Evolutionary conservation across 2,329 filamentous ascomycete genomes (phyloP), one percentile per base, ranked within the genome.

Genomic region (Trichoderma asperellum): DNA sequence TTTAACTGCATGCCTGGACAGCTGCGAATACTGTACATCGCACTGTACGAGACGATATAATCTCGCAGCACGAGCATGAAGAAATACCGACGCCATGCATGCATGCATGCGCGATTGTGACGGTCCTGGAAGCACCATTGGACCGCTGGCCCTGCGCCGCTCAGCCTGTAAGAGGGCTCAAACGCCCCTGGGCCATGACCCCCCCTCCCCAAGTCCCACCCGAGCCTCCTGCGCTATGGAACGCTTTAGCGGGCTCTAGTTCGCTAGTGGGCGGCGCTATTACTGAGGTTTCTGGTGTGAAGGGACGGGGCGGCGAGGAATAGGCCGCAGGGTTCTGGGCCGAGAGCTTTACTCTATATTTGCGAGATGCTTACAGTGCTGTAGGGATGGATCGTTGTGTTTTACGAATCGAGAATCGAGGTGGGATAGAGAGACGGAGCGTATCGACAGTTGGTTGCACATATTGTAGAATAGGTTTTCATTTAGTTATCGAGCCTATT

Each of bases 221-320:
- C 59, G 37, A 52, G 29, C 6, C 27, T 12, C 40, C 59, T 62
- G 43, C 59, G 59, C 59, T 52, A 62, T 52, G 59, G 59, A 35
- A 35, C 40, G 43, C 59, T n/a, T 62, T 62, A 52, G 59, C 7
- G 59, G 59, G 40, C 59, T 62, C 47, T 62, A 62, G 59, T n/a
- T 49, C 5, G 47, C 47, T 49, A 49, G 47, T 5, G 24, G 24
- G 4, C 52, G 52, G 52, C 52, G 52, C 52, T 55, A 55, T 24
- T 32, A 18, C 27, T 27, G 24, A 53, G 24, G 52, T 24, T 14
- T 6, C 29, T 24, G 24, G 27, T 14, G 52, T 55, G 29, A 55
- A 55, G 52, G 52, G 52, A 55, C 27, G 52, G 52, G 52, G 52
- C 52, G 52, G 52, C 52, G 52, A 55, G 27, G 43, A 21, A 47